Evolutionary conservation across 2,329 filamentous ascomycete genomes (phyloP).

Genomic region (Fusarium pseudocircinatum): DNA sequence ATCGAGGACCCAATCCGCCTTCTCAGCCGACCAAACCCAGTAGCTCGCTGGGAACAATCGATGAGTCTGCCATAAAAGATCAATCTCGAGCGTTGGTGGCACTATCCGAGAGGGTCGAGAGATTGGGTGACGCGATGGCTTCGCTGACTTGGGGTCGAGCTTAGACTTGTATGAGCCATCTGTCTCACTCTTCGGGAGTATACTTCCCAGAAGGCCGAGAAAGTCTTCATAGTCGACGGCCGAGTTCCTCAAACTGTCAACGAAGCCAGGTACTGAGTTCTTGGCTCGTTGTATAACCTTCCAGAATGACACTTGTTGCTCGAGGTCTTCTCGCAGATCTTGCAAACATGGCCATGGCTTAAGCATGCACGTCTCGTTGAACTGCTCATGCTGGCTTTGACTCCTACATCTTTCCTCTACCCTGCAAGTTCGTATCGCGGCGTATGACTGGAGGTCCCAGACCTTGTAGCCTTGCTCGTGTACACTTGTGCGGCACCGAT

Average conservation of each 20-base stretch:
- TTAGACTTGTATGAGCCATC: background rate
- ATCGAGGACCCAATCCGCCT: background rate
- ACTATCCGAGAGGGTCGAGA: background rate
- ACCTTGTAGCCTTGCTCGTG: background rate
- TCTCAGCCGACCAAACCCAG: background rate
- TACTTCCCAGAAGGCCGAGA: background rate
- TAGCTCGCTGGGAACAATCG: background rate
- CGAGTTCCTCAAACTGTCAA: accelerated
- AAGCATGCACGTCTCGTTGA: background rate
- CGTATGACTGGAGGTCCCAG: background rate
- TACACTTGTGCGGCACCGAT: background rate
- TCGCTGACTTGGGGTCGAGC: background rate
- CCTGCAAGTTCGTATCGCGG: background rate
- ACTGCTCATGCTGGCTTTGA: background rate
- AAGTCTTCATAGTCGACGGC: background rate
- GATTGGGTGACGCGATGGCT: accelerated
- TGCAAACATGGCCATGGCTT: background rate
- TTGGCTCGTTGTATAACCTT: background rate
- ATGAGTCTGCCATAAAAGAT: conserved; percentile 6
- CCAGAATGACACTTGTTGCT: background rate
- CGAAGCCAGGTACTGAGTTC: accelerated
- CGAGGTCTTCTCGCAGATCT: background rate
- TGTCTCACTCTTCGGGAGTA: background rate
- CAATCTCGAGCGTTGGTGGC: background rate
- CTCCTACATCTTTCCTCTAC: background rate